A percentile compares a stretch with the other conserved stretches of the same genome.
Conservation (phyloP, 768 basidiomycete genomes). For the Pulveroboletus ravenelii region DNA sequence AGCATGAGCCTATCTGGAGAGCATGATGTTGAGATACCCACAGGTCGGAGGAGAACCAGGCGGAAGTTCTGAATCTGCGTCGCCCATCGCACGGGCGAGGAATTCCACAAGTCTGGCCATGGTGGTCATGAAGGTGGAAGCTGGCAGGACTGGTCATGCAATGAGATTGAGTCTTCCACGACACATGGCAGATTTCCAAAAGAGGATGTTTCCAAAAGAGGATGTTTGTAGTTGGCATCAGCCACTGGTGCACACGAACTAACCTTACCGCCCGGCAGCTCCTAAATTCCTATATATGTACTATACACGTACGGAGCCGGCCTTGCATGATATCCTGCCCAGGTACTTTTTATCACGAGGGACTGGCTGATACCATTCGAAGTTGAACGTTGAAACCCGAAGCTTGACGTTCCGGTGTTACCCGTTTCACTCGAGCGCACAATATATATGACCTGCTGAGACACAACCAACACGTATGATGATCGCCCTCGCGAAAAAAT, state of each 20-base stretch:
- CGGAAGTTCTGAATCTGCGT: slow-evolving; percentile 43
- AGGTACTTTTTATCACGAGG: too few species aligned
- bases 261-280: too few species aligned
- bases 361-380: not conserved
- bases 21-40: slow-evolving; percentile 31
- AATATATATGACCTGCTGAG: not conserved
- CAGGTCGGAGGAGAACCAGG: slow-evolving; percentile 64
- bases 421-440: not conserved
- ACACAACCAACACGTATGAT: not conserved
- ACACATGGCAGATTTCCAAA: not conserved
- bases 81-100: slow-evolving; percentile 23
- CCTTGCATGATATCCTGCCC: too few species aligned
- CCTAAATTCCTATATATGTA: too few species aligned
- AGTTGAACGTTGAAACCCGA: not conserved
- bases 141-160: not conserved
- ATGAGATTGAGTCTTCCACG: not conserved
- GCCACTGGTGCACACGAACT: too few species aligned
- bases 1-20: slow-evolving; percentile 3
- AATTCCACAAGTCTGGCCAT: slow-evolving; percentile 2
- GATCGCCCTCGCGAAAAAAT: slow-evolving; percentile 31
- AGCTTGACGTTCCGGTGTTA: not conserved
- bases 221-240: not conserved
- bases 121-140: not conserved
- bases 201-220: not conserved
- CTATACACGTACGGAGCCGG: too few species aligned